phyloP scores from a whole-genome alignment of 352 stramenopile genomes.

The Elongisporangium senticosum region DNA sequence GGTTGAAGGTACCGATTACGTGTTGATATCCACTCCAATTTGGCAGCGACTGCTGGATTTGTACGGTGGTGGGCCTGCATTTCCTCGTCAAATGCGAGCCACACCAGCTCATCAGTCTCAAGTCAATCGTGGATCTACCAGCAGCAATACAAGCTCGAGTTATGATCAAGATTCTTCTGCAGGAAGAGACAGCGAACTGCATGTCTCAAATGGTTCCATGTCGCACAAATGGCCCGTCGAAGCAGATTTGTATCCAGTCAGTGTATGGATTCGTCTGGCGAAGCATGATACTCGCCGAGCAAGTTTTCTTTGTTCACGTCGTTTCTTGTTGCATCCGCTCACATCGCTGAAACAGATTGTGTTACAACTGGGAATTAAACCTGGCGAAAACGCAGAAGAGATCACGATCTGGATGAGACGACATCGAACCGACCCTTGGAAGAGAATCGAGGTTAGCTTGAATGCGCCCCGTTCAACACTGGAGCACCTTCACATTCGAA shows the following conservation, averaged over 20 bases:
- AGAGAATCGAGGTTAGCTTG: constrained; percentile 46
- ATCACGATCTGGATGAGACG: constrained; percentile 62
- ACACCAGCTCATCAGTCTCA: neutral
- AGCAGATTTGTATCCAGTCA: constrained; percentile 53
- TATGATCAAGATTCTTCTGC: constrained; percentile 3
- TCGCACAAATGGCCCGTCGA: constrained; percentile 6
- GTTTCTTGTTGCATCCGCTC: constrained; percentile 28
- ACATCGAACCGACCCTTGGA: constrained; percentile 49
- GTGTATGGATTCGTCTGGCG: constrained; percentile 47
- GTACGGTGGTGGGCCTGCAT: constrained; percentile 51
- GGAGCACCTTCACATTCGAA: constrained; percentile 33
- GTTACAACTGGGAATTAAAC: constrained; percentile 42
- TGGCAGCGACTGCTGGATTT: constrained; percentile 49
- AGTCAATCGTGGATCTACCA: neutral
- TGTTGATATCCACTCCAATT: constrained; percentile 31
- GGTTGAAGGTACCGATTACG: constrained; percentile 29
- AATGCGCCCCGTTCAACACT: constrained; percentile 36
- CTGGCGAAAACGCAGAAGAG: constrained; percentile 45
- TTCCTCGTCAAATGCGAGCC: constrained; percentile 38
- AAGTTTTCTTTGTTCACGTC: constrained; percentile 49
- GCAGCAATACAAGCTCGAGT: constrained; percentile 2
- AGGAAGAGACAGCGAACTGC: constrained; percentile 4
- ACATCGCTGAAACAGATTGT: constrained; percentile 58
- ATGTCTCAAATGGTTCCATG: neutral
- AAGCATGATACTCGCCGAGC: constrained; percentile 49